phyloP scores from a whole-genome alignment of 2,329 filamentous ascomycete species.

The Cyclaneusma minus region DNA sequence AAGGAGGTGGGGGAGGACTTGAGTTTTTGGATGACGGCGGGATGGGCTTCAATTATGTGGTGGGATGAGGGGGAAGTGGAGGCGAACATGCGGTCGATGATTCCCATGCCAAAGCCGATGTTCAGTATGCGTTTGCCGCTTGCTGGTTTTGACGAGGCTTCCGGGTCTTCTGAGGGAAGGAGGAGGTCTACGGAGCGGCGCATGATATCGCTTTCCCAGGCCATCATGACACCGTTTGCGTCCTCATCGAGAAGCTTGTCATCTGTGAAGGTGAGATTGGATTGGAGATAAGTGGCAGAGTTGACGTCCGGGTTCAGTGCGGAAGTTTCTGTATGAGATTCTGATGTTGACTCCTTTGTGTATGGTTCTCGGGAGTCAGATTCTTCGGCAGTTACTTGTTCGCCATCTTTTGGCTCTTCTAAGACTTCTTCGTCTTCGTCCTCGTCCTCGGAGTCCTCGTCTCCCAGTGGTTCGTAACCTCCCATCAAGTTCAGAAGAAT shows the following conservation, averaged over 20 bases:
- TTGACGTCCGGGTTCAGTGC: conserved; percentile 29
- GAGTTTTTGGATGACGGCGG: conserved; percentile 56
- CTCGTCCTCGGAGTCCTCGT: conserved; percentile 28
- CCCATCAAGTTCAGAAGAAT: conserved; percentile 70
- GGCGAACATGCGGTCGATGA: conserved; percentile 65
- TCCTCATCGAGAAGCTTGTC: conserved; percentile 57
- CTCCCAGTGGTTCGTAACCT: conserved; percentile 57
- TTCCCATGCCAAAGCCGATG: conserved; percentile 84
- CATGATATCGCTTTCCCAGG: conserved; percentile 84
- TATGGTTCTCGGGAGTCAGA: too few species aligned
- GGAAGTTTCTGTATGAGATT: conserved; percentile 8
- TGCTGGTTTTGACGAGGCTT: conserved; percentile 2
- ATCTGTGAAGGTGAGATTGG: conserved; percentile 45
- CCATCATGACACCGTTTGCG: conserved; percentile 85
- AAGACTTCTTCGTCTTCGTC: conserved; percentile 22
- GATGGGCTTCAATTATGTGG: conserved; percentile 79
- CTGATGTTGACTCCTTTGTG: conserved; percentile 11
- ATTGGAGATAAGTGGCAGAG: conserved; percentile 53
- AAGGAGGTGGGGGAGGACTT: conserved; percentile 18
- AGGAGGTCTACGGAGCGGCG: conserved; percentile 55
- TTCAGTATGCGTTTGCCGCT: conserved; percentile 59
- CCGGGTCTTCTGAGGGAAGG: conserved; percentile 28
- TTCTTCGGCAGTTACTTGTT: conserved; percentile 14
- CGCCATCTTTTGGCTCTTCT: conserved; percentile 17
- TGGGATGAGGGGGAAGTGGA: conserved; percentile 51